A percentile compares a stretch with the other conserved stretches of the same genome.
Conservation (phyloP, 192 early-diverging fungal species). For the Backusella macrospora region DNA sequence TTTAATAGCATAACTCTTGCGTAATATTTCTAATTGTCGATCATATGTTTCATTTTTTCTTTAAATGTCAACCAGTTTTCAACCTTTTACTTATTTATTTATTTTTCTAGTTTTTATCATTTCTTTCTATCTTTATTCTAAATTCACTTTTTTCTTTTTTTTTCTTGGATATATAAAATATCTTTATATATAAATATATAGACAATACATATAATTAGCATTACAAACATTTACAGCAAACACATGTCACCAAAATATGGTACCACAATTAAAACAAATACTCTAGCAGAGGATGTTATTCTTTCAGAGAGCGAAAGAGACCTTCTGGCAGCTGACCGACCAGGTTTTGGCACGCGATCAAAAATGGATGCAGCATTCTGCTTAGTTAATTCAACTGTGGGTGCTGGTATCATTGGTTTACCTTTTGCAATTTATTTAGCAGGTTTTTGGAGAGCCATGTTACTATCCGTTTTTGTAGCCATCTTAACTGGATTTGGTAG, state of each 20-base stretch:
- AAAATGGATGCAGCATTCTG: constrained; percentile 56
- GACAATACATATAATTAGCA: constrained; percentile 38
- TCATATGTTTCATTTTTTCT: constrained; percentile 9
- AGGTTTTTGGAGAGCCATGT: constrained; percentile 61
- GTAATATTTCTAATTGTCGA: constrained; percentile 7
- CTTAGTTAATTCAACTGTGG: constrained; percentile 71
- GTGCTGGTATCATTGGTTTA: constrained; percentile 70
- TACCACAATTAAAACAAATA: constrained; percentile 23
- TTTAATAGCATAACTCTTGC: constrained; percentile 15
- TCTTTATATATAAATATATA: constrained; percentile 39
- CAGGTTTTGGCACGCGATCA: constrained; percentile 46
- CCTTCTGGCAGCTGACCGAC: constrained; percentile 39
- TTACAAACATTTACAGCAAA: constrained; percentile 17
- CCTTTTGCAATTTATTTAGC: constrained; percentile 65
- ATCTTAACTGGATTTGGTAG: constrained; percentile 56
- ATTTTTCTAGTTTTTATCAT: constrained; percentile 21
- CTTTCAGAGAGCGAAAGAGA: constrained; percentile 30
- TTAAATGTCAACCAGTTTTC: not conserved
- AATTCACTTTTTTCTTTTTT: not conserved
- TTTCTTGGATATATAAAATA: not conserved
- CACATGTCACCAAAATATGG: constrained; percentile 49
- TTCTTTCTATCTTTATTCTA: not conserved
- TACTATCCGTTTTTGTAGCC: constrained; percentile 49
- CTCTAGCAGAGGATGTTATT: not conserved
- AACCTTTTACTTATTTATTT: not conserved